These are phyloP conservation scores for Aspergillus unguis DNA, from an alignment of 2,329 filamentous ascomycete species.

Conservation along the genomic window DNA sequence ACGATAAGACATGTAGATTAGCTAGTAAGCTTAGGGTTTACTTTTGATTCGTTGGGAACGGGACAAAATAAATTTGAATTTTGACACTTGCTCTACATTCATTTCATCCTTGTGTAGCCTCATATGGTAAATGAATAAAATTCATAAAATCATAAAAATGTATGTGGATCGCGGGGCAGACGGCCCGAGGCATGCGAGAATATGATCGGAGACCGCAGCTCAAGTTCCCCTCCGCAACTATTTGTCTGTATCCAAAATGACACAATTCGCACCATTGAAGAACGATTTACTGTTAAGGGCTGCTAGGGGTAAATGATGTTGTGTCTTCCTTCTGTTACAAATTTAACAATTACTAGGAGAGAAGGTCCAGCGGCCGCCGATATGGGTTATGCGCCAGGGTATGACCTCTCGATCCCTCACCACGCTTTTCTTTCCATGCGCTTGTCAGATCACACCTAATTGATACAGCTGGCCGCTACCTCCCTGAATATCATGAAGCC, in stretches of 20 bases:
- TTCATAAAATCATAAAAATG: neutral
- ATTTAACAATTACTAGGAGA: slow-evolving; percentile 59
- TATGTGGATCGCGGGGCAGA: slow-evolving; percentile 5
- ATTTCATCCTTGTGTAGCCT: neutral
- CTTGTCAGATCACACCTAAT: neutral
- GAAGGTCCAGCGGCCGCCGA: slow-evolving; percentile 85
- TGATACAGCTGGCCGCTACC: slow-evolving; percentile 78
- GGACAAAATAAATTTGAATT: no score
- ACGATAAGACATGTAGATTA: neutral
- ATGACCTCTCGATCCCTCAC: slow-evolving; percentile 28
- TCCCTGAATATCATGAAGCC: slow-evolving; percentile 94
- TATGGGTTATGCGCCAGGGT: slow-evolving; percentile 99
- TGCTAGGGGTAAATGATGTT: slow-evolving; percentile 65
- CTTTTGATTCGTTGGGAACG: neutral
- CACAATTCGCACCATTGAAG: slow-evolving; percentile 76
- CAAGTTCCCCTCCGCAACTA: slow-evolving; percentile 20
- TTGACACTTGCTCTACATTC: neutral
- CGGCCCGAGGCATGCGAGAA: slow-evolving; percentile 20
- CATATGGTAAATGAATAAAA: neutral
- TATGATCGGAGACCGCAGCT: slow-evolving; percentile 11
- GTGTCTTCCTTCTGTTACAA: neutral
- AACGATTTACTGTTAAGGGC: slow-evolving; percentile 91
- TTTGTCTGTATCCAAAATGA: slow-evolving; percentile 51
- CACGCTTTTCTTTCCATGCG: neutral
- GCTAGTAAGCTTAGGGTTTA: neutral